Evolutionary conservation across 2,329 filamentous ascomycete species (phyloP).

Genomic region (Cladophialophora carrionii): DNA sequence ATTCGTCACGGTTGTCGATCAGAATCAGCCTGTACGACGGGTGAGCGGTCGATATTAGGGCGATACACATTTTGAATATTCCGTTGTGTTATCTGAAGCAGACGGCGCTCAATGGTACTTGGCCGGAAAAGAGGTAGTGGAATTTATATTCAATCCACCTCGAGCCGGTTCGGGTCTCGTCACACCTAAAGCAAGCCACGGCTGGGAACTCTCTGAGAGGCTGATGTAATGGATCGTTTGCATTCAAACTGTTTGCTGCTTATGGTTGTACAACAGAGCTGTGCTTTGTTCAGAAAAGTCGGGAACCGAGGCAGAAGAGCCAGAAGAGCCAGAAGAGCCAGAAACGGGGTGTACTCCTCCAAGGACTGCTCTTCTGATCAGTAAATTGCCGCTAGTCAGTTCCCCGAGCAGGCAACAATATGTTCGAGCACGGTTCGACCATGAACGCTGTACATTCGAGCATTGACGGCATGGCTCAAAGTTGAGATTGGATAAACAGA

Average conservation of each 20-base stretch:
- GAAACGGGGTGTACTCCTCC: too few species aligned
- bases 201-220: background rate
- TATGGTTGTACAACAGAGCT: background rate
- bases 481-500: background rate
- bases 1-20: conserved; percentile 77
- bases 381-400: background rate
- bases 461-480: background rate
- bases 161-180: background rate
- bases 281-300: background rate
- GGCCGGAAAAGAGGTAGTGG: too few species aligned
- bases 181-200: background rate
- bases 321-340: too few species aligned
- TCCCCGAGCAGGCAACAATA: background rate
- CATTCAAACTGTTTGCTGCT: background rate
- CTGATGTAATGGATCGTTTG: background rate
- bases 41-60: conserved; percentile 73
- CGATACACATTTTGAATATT: conserved; percentile 70
- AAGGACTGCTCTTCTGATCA: background rate
- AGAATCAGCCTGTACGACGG: conserved; percentile 74
- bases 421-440: background rate
- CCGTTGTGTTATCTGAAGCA: background rate
- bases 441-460: background rate
- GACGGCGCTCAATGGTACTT: background rate
- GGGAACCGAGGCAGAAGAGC: background rate
- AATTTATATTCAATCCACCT: background rate